Base-by-base conservation (phyloP, 2,329 filamentous ascomycete genomes). In the Phyllosticta paracitricarpa region DNA sequence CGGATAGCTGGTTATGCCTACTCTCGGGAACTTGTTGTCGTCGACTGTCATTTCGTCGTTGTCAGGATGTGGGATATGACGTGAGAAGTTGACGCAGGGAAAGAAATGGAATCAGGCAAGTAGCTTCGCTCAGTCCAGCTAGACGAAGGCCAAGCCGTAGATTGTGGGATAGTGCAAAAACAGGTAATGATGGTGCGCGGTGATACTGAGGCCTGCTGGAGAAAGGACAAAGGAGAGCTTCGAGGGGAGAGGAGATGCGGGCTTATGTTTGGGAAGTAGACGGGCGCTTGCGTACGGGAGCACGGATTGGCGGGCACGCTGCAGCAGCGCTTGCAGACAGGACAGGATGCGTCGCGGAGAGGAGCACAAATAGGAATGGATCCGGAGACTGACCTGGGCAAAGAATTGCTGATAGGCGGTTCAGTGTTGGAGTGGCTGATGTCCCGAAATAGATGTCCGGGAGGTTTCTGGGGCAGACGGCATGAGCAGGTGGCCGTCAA, bases 41-140 rank as follows among this genome's bases (percentile, higher is more conserved):
- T 73, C 76, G 70, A 76, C 72, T 66, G 78, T 75, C 72, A 78
- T 81, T 52, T 68, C 69, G 63, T 69, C 69, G 62, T 69, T 68
- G 64, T 69, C 64, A 64, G 67, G 66, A 67, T 60, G 66, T 65
- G 59, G 35, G 40, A 56, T 40, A 66, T 66, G 63, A 69, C 64
- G 67, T 68, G 68, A 71, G 69, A 67, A 64, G 68, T 63, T 68
- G 72, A 74, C 73, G 65, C 67, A 70, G 48, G 66, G 65, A 64
- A 60, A 63, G 65, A 67, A 57, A 25, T 17, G 33, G 48, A 4
- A 35, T 57, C 61, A 62, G 17, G 56, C 35, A 54, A 58, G 56
- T 51, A 58, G 56, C 56, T 58, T 62, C 51, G 57, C 26, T 52
- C 33, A 59, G 61, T 59, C 61, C 61, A 51, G 61, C 61, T 53